A percentile compares a stretch with the other conserved stretches of the same genome.
Conservation (phyloP, 305 asterid genomes). For the Fraxinus velutina region DNA sequence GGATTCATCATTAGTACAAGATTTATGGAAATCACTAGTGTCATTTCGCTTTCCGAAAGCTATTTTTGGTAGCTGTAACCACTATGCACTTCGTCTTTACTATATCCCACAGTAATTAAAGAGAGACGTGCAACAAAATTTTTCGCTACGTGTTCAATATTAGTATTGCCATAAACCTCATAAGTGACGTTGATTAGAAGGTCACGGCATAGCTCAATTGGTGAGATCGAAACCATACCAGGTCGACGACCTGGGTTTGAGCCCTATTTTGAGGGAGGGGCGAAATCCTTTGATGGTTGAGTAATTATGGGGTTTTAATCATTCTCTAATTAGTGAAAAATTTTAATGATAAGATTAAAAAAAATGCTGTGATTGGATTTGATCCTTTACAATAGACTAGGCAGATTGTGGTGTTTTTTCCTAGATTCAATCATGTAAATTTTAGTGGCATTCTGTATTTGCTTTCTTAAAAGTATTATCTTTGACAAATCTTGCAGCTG, state of each 20-base stretch:
- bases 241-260: too few species aligned
- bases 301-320: constrained; percentile 4
- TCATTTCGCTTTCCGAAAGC: neutral
- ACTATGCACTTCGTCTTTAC: neutral
- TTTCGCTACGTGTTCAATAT: neutral
- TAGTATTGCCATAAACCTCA: neutral
- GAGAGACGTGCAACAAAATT: neutral
- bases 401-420: constrained; percentile 3
- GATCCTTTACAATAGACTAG: neutral
- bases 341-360: constrained; percentile 13
- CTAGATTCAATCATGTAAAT: constrained; percentile 6
- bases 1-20: constrained; percentile 8
- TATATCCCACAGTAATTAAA: neutral
- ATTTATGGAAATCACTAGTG: neutral
- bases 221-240: neutral
- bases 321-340: constrained; percentile 21
- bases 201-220: neutral
- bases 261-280: neutral
- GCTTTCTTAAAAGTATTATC: constrained; percentile 1
- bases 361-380: neutral
- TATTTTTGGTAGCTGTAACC: neutral
- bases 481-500: neutral
- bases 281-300: neutral
- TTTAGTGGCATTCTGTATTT: constrained; percentile 18
- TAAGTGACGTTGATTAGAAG: neutral